phyloP scores from a whole-genome alignment of 1,284 basidiomycete genomes.

The Rhodotorula sp. region DNA sequence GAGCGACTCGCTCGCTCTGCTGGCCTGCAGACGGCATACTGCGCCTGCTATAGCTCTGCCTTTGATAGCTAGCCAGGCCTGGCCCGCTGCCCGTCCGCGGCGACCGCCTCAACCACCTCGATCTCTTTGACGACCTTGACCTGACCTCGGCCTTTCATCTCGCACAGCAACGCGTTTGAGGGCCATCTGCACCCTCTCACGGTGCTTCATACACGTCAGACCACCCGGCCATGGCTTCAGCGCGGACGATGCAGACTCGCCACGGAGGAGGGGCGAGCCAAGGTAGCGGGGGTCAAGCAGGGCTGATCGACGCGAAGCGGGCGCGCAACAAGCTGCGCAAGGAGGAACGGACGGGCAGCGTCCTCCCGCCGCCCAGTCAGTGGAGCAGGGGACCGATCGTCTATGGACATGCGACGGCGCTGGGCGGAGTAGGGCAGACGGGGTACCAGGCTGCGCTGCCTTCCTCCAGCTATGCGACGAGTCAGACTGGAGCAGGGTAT shows the following conservation, averaged over 20 bases:
- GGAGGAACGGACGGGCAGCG: conserved; percentile 28
- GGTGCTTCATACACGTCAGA: too few relatives aligned
- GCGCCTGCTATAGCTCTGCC: too few relatives aligned
- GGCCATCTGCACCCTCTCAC: background rate
- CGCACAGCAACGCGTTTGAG: too few relatives aligned
- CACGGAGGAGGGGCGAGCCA: background rate
- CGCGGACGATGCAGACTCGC: background rate
- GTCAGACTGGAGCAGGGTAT: background rate
- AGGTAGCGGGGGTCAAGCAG: background rate
- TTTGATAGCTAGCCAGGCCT: too few relatives aligned
- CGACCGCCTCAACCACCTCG: too few relatives aligned
- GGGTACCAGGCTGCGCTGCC: conserved; percentile 24
- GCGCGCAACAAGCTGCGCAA: conserved; percentile 21
- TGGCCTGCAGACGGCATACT: too few relatives aligned
- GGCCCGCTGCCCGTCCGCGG: too few relatives aligned
- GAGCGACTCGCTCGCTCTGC: too few relatives aligned
- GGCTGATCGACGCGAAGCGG: background rate
- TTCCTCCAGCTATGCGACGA: background rate
- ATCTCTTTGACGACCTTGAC: too few relatives aligned
- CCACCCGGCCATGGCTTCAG: background rate
- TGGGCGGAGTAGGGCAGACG: conserved; percentile 8
- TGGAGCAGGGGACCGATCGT: conserved; percentile 11
- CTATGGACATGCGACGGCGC: conserved; percentile 10
- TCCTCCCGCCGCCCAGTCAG: conserved; percentile 25
- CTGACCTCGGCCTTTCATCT: too few relatives aligned